These are phyloP conservation scores for Rhododendron molle DNA, from an alignment of 148 eudicot species.

Conservation along the genomic window DNA sequence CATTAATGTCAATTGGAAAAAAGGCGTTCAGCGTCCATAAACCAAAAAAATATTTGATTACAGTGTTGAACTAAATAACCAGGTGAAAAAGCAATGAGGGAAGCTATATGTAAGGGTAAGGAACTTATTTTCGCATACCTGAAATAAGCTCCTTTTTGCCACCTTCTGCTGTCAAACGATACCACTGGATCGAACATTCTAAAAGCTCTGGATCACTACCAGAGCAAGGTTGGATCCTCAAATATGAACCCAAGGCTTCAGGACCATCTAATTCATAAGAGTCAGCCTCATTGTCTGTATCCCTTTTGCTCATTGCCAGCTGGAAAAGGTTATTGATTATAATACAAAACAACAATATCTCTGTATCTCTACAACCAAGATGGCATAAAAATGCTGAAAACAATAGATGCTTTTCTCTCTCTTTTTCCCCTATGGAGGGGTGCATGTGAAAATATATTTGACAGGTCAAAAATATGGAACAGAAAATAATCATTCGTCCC, in stretches of 20 bases:
- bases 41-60: background rate
- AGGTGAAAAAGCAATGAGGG: background rate
- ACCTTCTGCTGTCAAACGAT: conserved; percentile 55
- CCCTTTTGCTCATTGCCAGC: conserved; percentile 66
- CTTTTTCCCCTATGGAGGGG: background rate
- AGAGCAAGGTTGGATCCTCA: conserved; percentile 57
- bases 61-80: background rate
- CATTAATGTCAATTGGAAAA: background rate
- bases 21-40: background rate
- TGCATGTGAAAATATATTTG: background rate
- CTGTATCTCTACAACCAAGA: conserved; percentile 3
- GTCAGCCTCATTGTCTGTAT: conserved; percentile 37
- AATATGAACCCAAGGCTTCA: conserved; percentile 75
- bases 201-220: conserved; percentile 61
- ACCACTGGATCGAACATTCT: conserved; percentile 86
- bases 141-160: conserved; percentile 78
- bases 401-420: background rate
- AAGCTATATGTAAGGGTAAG: background rate
- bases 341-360: background rate
- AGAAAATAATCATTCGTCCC: background rate
- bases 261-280: conserved; percentile 74
- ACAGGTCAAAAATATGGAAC: background rate
- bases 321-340: conserved; percentile 25
- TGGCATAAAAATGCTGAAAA: background rate
- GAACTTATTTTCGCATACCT: conserved; percentile 43